Evolutionary conservation across 148 eudicot genomes (phyloP), one percentile per base, ranked within the genome.

Genomic region (Dysphania ambrosioides): DNA sequence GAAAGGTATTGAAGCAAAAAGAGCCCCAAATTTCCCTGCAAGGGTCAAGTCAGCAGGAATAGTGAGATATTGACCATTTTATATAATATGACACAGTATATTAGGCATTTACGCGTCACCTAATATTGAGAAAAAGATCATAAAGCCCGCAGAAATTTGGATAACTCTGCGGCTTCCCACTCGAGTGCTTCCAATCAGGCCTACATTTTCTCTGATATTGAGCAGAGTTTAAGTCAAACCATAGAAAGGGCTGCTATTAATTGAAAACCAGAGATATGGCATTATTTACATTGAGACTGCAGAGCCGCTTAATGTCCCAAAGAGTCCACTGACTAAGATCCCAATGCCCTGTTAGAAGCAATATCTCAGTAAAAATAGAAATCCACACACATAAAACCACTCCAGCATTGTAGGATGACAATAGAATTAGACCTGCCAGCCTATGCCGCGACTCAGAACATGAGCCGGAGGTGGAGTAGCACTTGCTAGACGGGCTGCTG

Each of bases 381-480:
- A 62, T n/a, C 3, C 19, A 2, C 55, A 49, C 36, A 31, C 36
- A 9, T 31, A 1, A 13, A 5, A 53, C 5, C 23, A 3, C 23
- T 53, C 23, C 58, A 53, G 16, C 53, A 0, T 4, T 47, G 53
- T 47, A 61, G 76, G 12, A 42, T 12, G 59, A 24, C 9, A 27
- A 5, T 29, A 75, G 9, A 63, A 6, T 21, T 87, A 27, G 30
- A 93, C 98, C 98, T 95, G 99, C 99, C 99, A 95, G 35, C 99
- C 99, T 49, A 95, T 95, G 68, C 97, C 99, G 42, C 97, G 99
- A 80, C 99, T 95, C 63, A 95, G 93, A 77, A 95, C 92, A 79
- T 92, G 97, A 77, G 99, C 89, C 27, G 99, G 99, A 82, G 99
- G 99, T 5, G 99, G 99, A 18, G 99, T 95, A 31, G 99, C 99